These are phyloP conservation scores for Epichloe sibirici DNA, from an alignment of 2,329 filamentous ascomycete species.

Conservation along the genomic window DNA sequence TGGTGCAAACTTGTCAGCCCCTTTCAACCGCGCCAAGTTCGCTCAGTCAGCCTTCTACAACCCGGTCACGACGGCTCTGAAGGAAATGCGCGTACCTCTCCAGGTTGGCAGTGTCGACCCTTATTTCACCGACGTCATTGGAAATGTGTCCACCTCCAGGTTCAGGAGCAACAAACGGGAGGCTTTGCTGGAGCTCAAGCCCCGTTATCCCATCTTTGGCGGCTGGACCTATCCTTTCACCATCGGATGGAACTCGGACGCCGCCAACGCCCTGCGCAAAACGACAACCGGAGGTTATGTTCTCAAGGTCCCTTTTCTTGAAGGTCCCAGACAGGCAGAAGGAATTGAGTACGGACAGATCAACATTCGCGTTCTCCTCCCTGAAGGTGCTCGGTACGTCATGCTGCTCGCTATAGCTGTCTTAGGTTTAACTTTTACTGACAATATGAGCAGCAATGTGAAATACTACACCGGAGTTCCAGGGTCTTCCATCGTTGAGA, in stretches of 20 bases:
- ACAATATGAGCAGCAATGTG: slow-evolving; percentile 53
- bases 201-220: slow-evolving; percentile 90
- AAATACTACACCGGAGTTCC: slow-evolving; percentile 67
- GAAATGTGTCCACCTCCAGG: slow-evolving; percentile 87
- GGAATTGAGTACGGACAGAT: slow-evolving; percentile 78
- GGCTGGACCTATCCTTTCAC: slow-evolving; percentile 98
- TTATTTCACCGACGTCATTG: slow-evolving; percentile 93
- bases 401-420: background rate
- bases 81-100: slow-evolving; percentile 70
- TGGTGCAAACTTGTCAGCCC: slow-evolving; percentile 62
- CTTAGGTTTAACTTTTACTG: slow-evolving; percentile 9
- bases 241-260: slow-evolving; percentile 86
- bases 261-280: slow-evolving; percentile 62
- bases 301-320: slow-evolving; percentile 82
- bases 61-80: slow-evolving; percentile 65
- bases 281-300: slow-evolving; percentile 59
- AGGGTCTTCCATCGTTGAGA: slow-evolving; percentile 43
- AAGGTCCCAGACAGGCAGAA: slow-evolving; percentile 77
- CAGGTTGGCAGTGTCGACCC: slow-evolving; percentile 68
- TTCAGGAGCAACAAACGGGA: slow-evolving; percentile 70
- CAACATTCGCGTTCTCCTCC: slow-evolving; percentile 70
- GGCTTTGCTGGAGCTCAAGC: slow-evolving; percentile 79
- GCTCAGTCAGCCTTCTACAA: slow-evolving; percentile 62
- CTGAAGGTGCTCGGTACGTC: slow-evolving; percentile 76
- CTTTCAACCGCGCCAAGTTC: slow-evolving; percentile 70